These are phyloP conservation scores for Neocatenulostroma microsporum DNA, from an alignment of 2,329 filamentous ascomycete species.

Conservation along the genomic window DNA sequence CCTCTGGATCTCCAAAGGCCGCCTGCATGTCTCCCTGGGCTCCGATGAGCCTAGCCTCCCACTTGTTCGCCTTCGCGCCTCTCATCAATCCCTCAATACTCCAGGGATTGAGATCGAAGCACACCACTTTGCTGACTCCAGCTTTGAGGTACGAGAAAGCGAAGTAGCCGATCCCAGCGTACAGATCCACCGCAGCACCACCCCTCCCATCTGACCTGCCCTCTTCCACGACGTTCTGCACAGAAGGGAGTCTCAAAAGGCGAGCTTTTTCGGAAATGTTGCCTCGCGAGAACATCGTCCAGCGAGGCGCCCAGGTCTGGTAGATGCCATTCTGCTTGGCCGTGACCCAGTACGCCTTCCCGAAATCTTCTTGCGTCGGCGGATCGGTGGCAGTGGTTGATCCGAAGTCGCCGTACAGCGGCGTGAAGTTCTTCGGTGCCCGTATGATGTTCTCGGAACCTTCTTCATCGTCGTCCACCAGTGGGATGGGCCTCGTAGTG, in stretches of 20 bases:
- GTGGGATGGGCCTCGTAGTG: constrained; percentile 48
- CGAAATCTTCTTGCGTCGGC: constrained; percentile 48
- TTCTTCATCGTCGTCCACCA: constrained; percentile 8
- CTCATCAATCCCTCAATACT: constrained; percentile 38
- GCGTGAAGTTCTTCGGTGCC: constrained; percentile 60
- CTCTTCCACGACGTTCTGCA: constrained; percentile 25
- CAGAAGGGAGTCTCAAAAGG: constrained; percentile 46
- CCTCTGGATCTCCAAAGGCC: constrained; percentile 10
- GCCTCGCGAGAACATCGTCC: constrained; percentile 91
- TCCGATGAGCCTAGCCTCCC: constrained; percentile 19
- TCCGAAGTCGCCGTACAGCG: constrained; percentile 70
- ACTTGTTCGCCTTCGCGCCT: constrained; percentile 36
- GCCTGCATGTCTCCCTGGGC: constrained; percentile 3
- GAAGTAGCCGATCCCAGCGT: constrained; percentile 92
- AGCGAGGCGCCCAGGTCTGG: constrained; percentile 80
- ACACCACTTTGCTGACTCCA: constrained; percentile 62
- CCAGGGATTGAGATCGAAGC: constrained; percentile 76
- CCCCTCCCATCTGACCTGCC: constrained; percentile 21
- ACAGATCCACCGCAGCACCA: constrained; percentile 60
- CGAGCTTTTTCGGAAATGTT: constrained; percentile 85
- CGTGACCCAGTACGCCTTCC: constrained; percentile 66
- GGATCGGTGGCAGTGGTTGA: constrained; percentile 28
- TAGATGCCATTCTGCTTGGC: constrained; percentile 66
- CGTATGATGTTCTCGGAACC: constrained; percentile 56
- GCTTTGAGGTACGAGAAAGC: constrained; percentile 71